Conservation (phyloP, 768 basidiomycete genomes). For the Tephrocybe sp. region DNA sequence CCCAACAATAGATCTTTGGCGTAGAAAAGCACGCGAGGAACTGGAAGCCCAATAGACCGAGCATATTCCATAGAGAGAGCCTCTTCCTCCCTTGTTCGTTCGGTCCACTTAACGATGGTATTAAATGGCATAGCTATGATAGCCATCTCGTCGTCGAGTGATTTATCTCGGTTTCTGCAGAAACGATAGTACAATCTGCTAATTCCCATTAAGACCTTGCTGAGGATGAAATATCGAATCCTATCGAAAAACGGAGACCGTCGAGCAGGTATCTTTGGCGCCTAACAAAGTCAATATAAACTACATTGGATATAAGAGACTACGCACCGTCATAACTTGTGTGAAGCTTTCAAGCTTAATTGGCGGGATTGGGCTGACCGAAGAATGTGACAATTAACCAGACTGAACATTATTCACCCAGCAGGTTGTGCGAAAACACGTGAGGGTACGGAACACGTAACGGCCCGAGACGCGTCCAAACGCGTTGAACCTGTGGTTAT, state of each 20-base stretch:
- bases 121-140: slow-evolving; percentile 5
- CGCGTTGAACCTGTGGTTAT: no score
- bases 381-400: no score
- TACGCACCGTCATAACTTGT: no score
- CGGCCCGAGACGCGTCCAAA: no score
- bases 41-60: slow-evolving; percentile 6
- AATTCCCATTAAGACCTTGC: not conserved
- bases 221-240: not conserved
- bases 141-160: not conserved
- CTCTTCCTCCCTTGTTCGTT: slow-evolving; percentile 4
- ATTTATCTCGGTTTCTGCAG: not conserved
- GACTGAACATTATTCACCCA: no score
- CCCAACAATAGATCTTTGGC: not conserved
- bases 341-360: no score
- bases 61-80: slow-evolving; percentile 7
- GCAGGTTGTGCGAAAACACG: no score
- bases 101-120: not conserved
- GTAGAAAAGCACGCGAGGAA: slow-evolving; percentile 7
- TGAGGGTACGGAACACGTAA: no score
- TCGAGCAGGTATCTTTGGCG: no score
- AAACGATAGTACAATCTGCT: not conserved
- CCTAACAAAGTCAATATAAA: no score
- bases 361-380: no score
- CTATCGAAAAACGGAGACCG: not conserved
- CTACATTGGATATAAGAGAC: no score